These are phyloP conservation scores for Cornus suecica DNA, from an alignment of 148 eudicot genomes.

Conservation along the genomic window DNA sequence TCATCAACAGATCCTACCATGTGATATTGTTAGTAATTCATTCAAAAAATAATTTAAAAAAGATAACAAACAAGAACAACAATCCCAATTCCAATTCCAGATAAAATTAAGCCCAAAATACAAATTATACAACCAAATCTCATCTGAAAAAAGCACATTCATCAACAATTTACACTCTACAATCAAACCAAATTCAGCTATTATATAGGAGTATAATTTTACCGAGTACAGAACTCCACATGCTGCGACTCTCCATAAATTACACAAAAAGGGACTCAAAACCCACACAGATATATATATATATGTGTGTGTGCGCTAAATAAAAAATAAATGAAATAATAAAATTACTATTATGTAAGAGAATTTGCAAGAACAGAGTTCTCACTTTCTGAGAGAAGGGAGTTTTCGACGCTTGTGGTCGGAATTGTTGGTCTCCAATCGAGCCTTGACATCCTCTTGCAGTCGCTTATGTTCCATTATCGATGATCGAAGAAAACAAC, in stretches of 20 bases:
- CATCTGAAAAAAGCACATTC: neutral
- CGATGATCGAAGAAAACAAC: conserved; percentile 1
- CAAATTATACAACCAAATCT: conserved; percentile 20
- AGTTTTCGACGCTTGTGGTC: conserved; percentile 46
- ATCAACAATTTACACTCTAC: neutral
- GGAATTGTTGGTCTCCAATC: conserved; percentile 29
- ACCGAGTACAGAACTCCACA: neutral
- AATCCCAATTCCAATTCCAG: no score
- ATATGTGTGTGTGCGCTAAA: no score
- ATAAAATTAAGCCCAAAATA: neutral
- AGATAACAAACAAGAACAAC: no score
- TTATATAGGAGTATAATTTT: neutral
- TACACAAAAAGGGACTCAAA: neutral
- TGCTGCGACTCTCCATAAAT: neutral
- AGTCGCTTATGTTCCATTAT: conserved; percentile 63
- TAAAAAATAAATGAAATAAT: no score
- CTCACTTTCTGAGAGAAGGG: conserved; percentile 45
- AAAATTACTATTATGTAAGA: no score
- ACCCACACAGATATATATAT: no score
- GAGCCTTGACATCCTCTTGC: conserved; percentile 38
- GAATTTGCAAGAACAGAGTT: neutral
- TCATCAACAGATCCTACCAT: neutral
- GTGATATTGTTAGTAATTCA: no score
- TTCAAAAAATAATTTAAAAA: no score
- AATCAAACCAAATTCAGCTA: neutral